phyloP scores from a whole-genome alignment of 164 flowering plant species.

The Warburgia ugandensis region DNA sequence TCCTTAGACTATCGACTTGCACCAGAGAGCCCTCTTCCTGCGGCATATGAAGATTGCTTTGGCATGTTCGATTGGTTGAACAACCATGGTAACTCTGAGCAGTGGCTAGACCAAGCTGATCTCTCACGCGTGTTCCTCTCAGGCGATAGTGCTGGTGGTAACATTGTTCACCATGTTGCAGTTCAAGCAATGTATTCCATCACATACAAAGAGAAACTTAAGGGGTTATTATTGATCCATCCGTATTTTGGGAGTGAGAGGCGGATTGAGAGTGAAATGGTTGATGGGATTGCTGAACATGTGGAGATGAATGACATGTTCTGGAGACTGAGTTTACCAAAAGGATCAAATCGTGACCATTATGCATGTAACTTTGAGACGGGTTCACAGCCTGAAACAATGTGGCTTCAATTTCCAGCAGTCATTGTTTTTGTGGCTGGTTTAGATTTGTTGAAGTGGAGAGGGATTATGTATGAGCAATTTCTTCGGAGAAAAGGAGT shows the following conservation, averaged over 20 bases:
- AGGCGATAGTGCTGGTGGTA: constrained; percentile 88
- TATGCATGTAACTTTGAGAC: constrained; percentile 58
- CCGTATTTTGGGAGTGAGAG: constrained; percentile 64
- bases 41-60: constrained; percentile 60
- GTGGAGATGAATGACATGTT: constrained; percentile 56
- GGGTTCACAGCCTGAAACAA: constrained; percentile 12
- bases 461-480: constrained; percentile 54
- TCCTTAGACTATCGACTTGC: constrained; percentile 82
- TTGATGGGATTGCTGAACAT: constrained; percentile 15
- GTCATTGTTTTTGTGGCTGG: constrained; percentile 60
- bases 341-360: constrained; percentile 44
- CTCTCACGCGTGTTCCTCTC: constrained; percentile 60
- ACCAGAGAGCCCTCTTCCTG: constrained; percentile 66
- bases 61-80: constrained; percentile 51
- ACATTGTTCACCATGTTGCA: constrained; percentile 66
- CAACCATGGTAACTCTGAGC: constrained; percentile 18
- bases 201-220: constrained; percentile 11
- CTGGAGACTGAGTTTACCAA: constrained; percentile 68
- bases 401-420: constrained; percentile 47
- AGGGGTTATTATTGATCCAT: constrained; percentile 45
- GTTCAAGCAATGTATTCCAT: background rate
- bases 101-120: constrained; percentile 54
- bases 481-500: constrained; percentile 49
- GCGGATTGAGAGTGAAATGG: constrained; percentile 43
- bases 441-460: constrained; percentile 63